phyloP scores from a whole-genome alignment of 495 filamentous ascomycete genomes.

The Hypoxylon rickii region DNA sequence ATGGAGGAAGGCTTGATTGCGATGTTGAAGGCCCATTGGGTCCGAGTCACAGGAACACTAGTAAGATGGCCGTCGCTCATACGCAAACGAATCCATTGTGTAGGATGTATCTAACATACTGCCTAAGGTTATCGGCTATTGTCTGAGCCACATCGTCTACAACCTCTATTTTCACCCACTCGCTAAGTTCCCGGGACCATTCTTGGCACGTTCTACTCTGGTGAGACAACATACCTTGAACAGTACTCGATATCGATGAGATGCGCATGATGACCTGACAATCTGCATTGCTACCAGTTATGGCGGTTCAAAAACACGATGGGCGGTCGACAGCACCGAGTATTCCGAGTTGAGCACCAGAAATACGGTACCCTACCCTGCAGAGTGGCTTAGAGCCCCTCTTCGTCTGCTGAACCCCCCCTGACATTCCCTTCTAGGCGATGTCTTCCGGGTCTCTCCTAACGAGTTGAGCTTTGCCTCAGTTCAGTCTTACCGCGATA shows the following conservation, averaged over 20 bases:
- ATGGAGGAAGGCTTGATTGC: conserved; percentile 7
- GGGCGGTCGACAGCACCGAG: conserved; percentile 15
- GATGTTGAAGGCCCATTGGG: conserved; percentile 8
- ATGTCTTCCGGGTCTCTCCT: conserved; percentile 51
- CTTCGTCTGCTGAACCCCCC: neutral
- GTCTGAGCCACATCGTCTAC: conserved; percentile 39
- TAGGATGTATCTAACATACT: too few species aligned
- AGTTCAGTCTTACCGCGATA: conserved; percentile 47
- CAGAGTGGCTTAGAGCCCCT: neutral
- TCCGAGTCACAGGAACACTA: conserved; percentile 4
- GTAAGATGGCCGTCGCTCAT: conserved; percentile 1
- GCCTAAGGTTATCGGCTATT: too few species aligned
- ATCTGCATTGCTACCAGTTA: conserved; percentile 5
- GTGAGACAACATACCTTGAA: conserved; percentile 19
- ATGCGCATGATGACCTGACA: neutral
- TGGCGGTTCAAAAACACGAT: conserved; percentile 25
- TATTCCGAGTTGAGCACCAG: conserved; percentile 10
- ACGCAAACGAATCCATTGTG: conserved; percentile 2
- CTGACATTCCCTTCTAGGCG: conserved; percentile 16
- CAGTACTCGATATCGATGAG: neutral
- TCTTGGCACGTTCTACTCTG: conserved; percentile 26
- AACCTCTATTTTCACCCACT: conserved; percentile 53
- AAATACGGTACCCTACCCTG: conserved; percentile 12
- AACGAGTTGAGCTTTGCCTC: conserved; percentile 49
- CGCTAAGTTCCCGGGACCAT: conserved; percentile 49